phyloP scores from a whole-genome alignment of 306 rosid species.

The Cotoneaster glaucophyllus region DNA sequence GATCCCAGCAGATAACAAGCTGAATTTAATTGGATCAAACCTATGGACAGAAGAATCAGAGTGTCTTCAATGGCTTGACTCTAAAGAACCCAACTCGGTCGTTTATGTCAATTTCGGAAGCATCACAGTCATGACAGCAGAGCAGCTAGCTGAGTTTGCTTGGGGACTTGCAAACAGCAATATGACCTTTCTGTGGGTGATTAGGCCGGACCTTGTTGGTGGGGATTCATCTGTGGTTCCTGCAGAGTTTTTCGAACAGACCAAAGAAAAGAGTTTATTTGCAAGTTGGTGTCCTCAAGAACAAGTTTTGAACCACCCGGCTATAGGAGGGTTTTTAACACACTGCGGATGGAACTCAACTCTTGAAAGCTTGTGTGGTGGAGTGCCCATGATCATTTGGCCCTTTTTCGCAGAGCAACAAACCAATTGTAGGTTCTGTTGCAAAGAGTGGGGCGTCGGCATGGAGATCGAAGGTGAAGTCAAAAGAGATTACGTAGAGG shows the following conservation, averaged over 20 bases:
- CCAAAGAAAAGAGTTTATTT: not conserved
- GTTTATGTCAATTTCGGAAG: slow-evolving; percentile 8
- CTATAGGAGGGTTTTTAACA: not conserved
- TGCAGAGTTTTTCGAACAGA: not conserved
- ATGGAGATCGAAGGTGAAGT: slow-evolving; percentile 12
- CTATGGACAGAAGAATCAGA: slow-evolving; percentile 59
- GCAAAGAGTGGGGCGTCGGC: not conserved
- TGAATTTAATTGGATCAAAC: slow-evolving; percentile 38
- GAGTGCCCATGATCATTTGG: slow-evolving; percentile 7
- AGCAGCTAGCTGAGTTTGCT: slow-evolving; percentile 49
- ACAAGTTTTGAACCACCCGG: not conserved
- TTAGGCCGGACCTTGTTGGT: slow-evolving; percentile 38
- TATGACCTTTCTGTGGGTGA: slow-evolving; percentile 35
- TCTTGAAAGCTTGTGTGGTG: not conserved
- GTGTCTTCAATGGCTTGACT: slow-evolving; percentile 56
- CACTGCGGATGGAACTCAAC: slow-evolving; percentile 2
- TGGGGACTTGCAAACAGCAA: slow-evolving; percentile 58
- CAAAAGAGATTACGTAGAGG: slow-evolving; percentile 36
- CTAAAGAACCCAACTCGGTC: not conserved
- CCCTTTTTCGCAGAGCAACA: not conserved
- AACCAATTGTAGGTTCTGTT: not conserved
- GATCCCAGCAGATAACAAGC: not conserved
- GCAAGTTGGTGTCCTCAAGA: slow-evolving; percentile 6
- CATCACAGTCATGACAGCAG: slow-evolving; percentile 30
- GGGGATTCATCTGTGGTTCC: slow-evolving; percentile 22